A percentile compares a stretch with the other conserved stretches of the same genome.
phyloP scores from a whole-genome alignment of 768 basidiomycete species.

The Rubroboletus pulcherrimus region DNA sequence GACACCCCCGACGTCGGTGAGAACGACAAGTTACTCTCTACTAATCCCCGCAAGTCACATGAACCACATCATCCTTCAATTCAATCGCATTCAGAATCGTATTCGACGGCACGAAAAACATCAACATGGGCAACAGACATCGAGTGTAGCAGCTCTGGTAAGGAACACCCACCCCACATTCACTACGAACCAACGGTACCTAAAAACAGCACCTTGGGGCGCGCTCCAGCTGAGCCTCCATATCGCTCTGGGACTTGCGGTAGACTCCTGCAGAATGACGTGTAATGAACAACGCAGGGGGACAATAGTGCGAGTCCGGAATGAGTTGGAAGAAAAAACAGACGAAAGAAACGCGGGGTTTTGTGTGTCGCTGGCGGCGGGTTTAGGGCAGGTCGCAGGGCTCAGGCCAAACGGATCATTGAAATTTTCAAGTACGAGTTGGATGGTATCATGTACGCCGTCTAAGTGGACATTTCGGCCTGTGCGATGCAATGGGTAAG shows the following conservation, averaged over 20 bases:
- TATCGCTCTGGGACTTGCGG: slow-evolving; percentile 33
- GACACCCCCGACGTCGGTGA: too few species aligned
- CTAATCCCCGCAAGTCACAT: too few species aligned
- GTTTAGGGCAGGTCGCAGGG: slow-evolving; percentile 23
- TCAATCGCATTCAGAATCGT: too few species aligned
- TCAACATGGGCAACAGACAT: too few species aligned
- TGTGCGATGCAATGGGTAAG: neutral
- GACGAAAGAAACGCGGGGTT: rapidly evolving
- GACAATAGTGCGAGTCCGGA: slow-evolving; percentile 37
- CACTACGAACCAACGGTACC: neutral
- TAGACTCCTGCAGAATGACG: slow-evolving; percentile 31
- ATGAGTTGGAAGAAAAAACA: slow-evolving; percentile 22
- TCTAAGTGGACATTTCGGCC: neutral
- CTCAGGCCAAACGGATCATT: too few species aligned
- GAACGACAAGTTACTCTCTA: too few species aligned
- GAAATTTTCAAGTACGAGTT: neutral
- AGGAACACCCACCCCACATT: slow-evolving; percentile 28
- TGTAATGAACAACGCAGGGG: slow-evolving; percentile 23
- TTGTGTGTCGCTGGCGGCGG: too few species aligned
- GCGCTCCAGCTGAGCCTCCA: slow-evolving; percentile 28
- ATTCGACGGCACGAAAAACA: neutral
- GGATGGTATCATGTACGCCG: neutral
- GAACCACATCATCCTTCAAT: too few species aligned
- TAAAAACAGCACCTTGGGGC: slow-evolving; percentile 7
- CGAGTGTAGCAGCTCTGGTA: slow-evolving; percentile 32